Evolutionary conservation across 2,329 filamentous ascomycete species (phyloP), one percentile per base, ranked within the genome.

Genomic region (Chrysoporthe deuterocubensis): DNA sequence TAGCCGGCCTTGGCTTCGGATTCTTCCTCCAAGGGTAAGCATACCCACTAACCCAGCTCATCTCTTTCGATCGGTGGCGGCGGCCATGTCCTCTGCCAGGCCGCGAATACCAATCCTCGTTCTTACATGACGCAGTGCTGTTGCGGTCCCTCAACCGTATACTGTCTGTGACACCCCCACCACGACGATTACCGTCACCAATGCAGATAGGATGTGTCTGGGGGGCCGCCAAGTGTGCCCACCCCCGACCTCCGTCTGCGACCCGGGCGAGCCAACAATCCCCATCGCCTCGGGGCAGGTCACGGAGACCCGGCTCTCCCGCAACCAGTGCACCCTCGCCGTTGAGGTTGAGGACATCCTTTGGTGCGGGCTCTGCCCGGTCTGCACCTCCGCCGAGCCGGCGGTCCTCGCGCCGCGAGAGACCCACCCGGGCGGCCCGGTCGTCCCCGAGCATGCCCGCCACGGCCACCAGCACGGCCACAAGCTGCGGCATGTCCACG

Each of bases 11-110:
- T 21, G 59, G 59, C 26, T 6, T 61, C 42, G 26, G 14, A 26
- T 34, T 48, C 8, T 26, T 61, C 42, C 43, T 61, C 13, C 59
- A 48, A n/a, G 26, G 42, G 59, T 34, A 61, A 61, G 59, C 26
- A 61, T n/a, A 44, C 11, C 16, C 4, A 18, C 8, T n/a, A 14
- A 13, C 11, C 37, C 7, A 16, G 4, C 4, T 42, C n/a, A 18
- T 18, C 57, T 9, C 9, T 3, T 16, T 14, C 34, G 1, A 6
- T 37, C 18, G 2, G 9, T 26, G 26, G 26, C 26, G 26, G 26
- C 26, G 26, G 26, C 26, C 26, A 26, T 26, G 26, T 26, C 26
- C 26, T 26, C 26, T 26, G 26, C 26, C 26, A 26, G 2, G 26
- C 26, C 26, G 26, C 26, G 6, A 11, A 26, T 14, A 16, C n/a